Base-by-base conservation (phyloP, 345 rosid species). In the Pugionium dolabratum region DNA sequence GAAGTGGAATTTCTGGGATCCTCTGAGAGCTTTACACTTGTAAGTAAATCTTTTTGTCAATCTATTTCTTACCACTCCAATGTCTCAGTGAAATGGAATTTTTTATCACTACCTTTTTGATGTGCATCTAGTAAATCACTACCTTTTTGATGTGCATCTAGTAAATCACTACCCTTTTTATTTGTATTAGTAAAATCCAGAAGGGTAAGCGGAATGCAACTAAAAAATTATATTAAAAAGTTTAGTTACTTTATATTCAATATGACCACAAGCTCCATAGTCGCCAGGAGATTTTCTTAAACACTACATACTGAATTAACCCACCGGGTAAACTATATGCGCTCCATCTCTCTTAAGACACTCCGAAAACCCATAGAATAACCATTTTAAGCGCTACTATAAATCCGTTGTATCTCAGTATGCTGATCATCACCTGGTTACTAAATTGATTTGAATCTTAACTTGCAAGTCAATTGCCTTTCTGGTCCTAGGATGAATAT, bases 1-100 rank as follows among this genome's bases (percentile, higher is more conserved):
- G 72, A 71, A 62, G 42, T 81, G 53, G 74, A 80, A 52, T 52
- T 77, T 73, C 52, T 67, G 59, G 78, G 63, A 67, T 71, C 78
- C 53, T 8, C 51, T 43, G 78, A 62, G 74, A 80, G 85, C 66
- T 79, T 80, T 66, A 74, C 71, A 72, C 75, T 84, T 78, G 95
- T 88, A 75, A 49, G 72, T 32, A 35, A 43, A 7, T 32, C 6
- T 40, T 37, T 72, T 40, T 50, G 27, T 59, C 60, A 34, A 26
- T 59, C 31, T 51, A 9, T 34, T 29, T 40, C 35, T 29, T 25
- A 51, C 55, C 31, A 66, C 0, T 66, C 6, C 34, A 55, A 5
- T 55, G 39, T 45, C 46, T 9, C 46, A 44, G 5, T 45, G 47
- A 55, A 36, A 54, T 35, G 31, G 46, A 66, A 46, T n/a, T 44